Evolutionary conservation across 352 stramenopile genomes (phyloP), one percentile per base, ranked within the genome.

Genomic region (Pythium apleroticum): DNA sequence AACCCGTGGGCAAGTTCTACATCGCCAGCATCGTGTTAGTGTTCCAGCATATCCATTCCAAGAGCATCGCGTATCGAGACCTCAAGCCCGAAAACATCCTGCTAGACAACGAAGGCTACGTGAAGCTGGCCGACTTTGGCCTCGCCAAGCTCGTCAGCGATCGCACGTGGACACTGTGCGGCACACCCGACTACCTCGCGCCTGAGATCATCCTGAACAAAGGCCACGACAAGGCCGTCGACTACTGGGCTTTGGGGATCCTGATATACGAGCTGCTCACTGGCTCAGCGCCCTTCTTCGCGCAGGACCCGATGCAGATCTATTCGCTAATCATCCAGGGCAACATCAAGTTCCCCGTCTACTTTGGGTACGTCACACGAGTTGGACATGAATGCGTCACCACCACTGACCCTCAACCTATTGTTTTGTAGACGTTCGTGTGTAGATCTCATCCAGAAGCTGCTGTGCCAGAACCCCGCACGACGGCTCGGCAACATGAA

Each of bases 141-240:
- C 86, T 98, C 33, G 93, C 92, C 8, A 98, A 98, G 68, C 73
- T 96, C 43, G 78, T 96, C 49, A 90, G 72, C 1, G 79, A 95
- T 28, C 70, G 80, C 8, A 97, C 91, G 17, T 97, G 86, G 85
- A 98, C 90, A 8, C 67, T 97, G 24, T 98, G 93, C 56, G 93
- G 93, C 10, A 98, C 93, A 12, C 94, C 92, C 14, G 90, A 98
- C 59, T 98, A 98, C 66, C 70, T 97, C 15, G 90, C 93, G 1
- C 91, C 93, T 1, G 93, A 98, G 65, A 97, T 98, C 65, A 96
- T 97, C 52, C 71, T 95, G 50, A 96, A 88, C 73, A 93, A 93
- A 63, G 92, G 90, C 0, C 90, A 98, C 69, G 88, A 95, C 60
- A 89, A 91, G 50, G 84, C 84, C 1, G 91, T 97, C 25, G 91